These are phyloP conservation scores for Plasmodium vivax DNA, from an alignment of 169 alveolate species.

Conservation along the genomic window DNA sequence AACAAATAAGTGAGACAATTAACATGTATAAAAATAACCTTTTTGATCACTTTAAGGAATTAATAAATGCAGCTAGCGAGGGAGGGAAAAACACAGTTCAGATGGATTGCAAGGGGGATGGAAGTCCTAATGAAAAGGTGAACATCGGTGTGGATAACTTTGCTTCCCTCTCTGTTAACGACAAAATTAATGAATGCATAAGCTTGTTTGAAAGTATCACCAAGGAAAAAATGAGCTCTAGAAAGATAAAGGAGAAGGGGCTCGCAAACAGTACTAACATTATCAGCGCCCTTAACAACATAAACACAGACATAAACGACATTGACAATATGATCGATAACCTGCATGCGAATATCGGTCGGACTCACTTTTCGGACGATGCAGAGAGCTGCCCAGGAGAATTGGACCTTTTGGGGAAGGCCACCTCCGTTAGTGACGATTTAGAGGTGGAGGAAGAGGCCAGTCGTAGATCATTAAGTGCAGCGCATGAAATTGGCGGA, in stretches of 20 bases:
- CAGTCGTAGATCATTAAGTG: neutral
- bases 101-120: neutral
- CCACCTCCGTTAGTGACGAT: neutral
- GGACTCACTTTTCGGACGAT: slow-evolving; percentile 12
- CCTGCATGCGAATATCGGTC: slow-evolving; percentile 12
- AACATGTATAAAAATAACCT: slow-evolving; percentile 49
- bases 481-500: neutral
- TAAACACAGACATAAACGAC: slow-evolving; percentile 37
- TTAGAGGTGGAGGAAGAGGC: slow-evolving; percentile 1
- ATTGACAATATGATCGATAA: slow-evolving; percentile 57
- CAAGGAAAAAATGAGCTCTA: neutral
- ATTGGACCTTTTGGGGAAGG: neutral
- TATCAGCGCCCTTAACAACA: slow-evolving; percentile 20
- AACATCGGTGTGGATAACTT: neutral
- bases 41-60: slow-evolving; percentile 23
- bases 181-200: slow-evolving; percentile 69
- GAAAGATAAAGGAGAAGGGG: slow-evolving; percentile 14
- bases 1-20: slow-evolving; percentile 50
- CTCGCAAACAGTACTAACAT: neutral
- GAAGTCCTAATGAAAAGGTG: neutral
- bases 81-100: neutral
- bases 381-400: slow-evolving; percentile 35
- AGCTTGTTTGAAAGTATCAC: slow-evolving; percentile 8
- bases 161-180: neutral
- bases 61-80: slow-evolving; percentile 4